Conservation (phyloP, 2,329 filamentous ascomycete genomes). For the Xylaria sp. region DNA sequence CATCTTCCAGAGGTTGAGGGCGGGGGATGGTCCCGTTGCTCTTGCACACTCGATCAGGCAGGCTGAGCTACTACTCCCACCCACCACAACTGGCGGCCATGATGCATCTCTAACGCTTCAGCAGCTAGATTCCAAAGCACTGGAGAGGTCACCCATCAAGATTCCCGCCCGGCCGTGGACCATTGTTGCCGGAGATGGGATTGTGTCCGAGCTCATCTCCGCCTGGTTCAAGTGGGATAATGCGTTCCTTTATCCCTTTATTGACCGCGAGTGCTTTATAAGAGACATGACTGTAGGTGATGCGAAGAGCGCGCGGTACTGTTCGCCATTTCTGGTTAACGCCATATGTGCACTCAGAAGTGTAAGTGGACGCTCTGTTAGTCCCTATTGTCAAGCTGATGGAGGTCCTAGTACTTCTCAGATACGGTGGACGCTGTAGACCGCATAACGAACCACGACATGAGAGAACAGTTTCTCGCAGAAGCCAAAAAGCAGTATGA, state of each 20-base stretch:
- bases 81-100: background rate
- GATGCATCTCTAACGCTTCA: background rate
- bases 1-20: slow-evolving; percentile 12
- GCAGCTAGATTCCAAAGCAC: slow-evolving; percentile 6
- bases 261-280: slow-evolving; percentile 22
- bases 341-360: slow-evolving; percentile 23
- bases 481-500: slow-evolving; percentile 12
- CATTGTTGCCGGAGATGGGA: slow-evolving; percentile 21
- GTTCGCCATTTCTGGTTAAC: slow-evolving; percentile 25
- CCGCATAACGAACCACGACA: background rate
- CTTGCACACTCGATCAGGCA: slow-evolving; percentile 17
- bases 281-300: slow-evolving; percentile 10
- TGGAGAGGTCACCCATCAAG: slow-evolving; percentile 10
- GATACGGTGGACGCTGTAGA: background rate
- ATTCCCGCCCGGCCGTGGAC: slow-evolving; percentile 21
- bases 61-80: slow-evolving; percentile 19
- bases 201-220: slow-evolving; percentile 24
- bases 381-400: background rate
- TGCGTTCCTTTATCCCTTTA: slow-evolving; percentile 17
- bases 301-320: slow-evolving; percentile 11
- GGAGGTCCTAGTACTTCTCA: slow-evolving; percentile 12
- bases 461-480: slow-evolving; percentile 12
- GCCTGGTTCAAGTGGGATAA: slow-evolving; percentile 27
- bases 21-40: slow-evolving; percentile 9
- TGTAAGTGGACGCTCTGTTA: background rate